Evolutionary conservation across 2,329 filamentous ascomycete species (phyloP), one percentile per base, ranked within the genome.

Genomic region (Fusarium sp.): DNA sequence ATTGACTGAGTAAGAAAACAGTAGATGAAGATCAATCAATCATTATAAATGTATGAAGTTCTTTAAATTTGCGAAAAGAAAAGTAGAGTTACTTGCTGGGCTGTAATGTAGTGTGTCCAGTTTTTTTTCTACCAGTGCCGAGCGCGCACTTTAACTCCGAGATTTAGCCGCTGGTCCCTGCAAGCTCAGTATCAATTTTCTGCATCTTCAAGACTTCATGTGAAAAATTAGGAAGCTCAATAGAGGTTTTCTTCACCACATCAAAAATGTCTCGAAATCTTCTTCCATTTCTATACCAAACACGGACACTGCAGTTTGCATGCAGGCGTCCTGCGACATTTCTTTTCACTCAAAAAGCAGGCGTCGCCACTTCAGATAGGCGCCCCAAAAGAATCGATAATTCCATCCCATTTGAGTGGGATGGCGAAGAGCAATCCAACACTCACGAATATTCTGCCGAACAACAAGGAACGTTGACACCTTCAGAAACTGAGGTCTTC

Each of bases 271-370:
- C 82, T 15, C 80, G 82, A 4, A 85, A 87, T 8, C 78, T 89
- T 15, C 79, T 89, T 6, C 89, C 91, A 0, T 94, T 94, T 59
- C 83, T 94, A 8, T 94, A 93, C 75, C 90, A 92, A 69, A 94
- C 92, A 7, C 82, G 85, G 62, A 93, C 91, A 0, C 84, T 81
- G 14, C 74, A 77, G 22, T 75, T 75, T 6, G 72, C 72, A 34
- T 67, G 76, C 13, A 75, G 75, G 39, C 61, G 55, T 53, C 75
- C 69, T 47, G 69, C 62, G 17, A 74, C 60, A 63, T 72, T 73
- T 56, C 46, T 62, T 22, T 53, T 66, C 47, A 40, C 73, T 57
- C 65, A 71, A 59, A 56, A 67, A 44, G 73, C 72, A 11, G 61
- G 73, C 47, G 19, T 65, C 15, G 38, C 71, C 57, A 75, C 62